Evolutionary conservation across 1,284 basidiomycete species (phyloP).

Genomic region (Trichosporon inkin): DNA sequence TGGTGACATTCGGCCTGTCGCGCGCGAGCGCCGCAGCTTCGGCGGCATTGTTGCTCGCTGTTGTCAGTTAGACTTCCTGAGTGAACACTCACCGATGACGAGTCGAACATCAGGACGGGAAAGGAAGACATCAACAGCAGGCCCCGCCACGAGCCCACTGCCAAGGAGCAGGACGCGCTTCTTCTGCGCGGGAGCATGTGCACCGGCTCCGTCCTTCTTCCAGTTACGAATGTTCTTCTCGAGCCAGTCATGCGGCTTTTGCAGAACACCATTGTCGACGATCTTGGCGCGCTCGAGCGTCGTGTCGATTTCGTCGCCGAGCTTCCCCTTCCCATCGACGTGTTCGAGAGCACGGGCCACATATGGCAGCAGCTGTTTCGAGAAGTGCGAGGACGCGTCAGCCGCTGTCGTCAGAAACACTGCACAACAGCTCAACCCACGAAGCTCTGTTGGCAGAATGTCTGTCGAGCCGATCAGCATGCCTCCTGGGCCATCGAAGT

Average conservation of each 20-base stretch:
- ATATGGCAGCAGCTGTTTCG: slow-evolving; percentile 63
- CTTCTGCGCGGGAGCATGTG: slow-evolving; percentile 45
- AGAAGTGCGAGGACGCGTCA: slow-evolving; percentile 76
- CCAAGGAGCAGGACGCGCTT: slow-evolving; percentile 77
- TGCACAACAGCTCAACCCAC: slow-evolving; percentile 42
- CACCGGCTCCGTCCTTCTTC: slow-evolving; percentile 18
- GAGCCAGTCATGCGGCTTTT: slow-evolving; percentile 60
- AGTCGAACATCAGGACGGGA: slow-evolving; percentile 60
- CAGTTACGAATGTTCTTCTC: slow-evolving; percentile 55
- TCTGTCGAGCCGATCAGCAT: slow-evolving; percentile 80
- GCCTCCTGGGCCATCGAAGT: slow-evolving; percentile 56
- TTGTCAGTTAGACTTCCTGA: slow-evolving; percentile 6
- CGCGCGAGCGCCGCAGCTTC: slow-evolving; percentile 61
- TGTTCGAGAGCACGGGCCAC: slow-evolving; percentile 54
- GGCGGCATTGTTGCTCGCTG: slow-evolving; percentile 66
- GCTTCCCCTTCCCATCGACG: slow-evolving; percentile 24
- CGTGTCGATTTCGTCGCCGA: slow-evolving; percentile 38
- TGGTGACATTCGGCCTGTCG: slow-evolving; percentile 59
- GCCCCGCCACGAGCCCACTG: slow-evolving; percentile 85
- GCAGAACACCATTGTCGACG: slow-evolving; percentile 60
- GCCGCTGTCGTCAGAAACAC: slow-evolving; percentile 33
- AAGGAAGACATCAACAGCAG: slow-evolving; percentile 70
- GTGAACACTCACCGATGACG: slow-evolving; percentile 60
- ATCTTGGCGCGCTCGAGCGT: slow-evolving; percentile 68
- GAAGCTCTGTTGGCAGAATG: slow-evolving; percentile 77